Percentiles rank a stretch among this genome's conserved stretches.
phyloP scores from a whole-genome alignment of 768 basidiomycete species.

The Auriculariales sp. region DNA sequence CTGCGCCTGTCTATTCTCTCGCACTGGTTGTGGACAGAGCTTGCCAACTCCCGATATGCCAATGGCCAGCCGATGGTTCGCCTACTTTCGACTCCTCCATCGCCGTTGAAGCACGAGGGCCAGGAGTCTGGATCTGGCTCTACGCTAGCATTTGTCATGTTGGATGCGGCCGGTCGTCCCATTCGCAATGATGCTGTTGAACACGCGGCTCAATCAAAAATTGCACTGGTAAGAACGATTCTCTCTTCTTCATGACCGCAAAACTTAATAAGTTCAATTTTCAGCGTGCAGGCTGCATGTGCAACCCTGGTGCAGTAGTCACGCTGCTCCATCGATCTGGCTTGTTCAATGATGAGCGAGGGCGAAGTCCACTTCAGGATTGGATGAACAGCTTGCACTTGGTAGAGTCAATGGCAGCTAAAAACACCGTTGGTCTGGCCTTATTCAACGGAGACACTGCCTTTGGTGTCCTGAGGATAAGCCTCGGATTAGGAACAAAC shows the following conservation, averaged over 20 bases:
- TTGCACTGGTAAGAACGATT: constrained; percentile 4
- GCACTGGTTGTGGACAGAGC: constrained; percentile 40
- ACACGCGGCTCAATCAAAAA: neutral
- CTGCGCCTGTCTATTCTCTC: constrained; percentile 57
- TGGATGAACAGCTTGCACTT: constrained; percentile 2
- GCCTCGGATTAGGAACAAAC: constrained; percentile 64
- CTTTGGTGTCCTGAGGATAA: constrained; percentile 15
- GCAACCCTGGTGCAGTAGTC: constrained; percentile 73
- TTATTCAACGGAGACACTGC: neutral
- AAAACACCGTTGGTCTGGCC: neutral
- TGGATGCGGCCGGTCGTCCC: constrained; percentile 47
- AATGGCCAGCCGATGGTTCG: constrained; percentile 46
- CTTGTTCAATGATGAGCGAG: constrained; percentile 41
- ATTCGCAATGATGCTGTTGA: constrained; percentile 34
- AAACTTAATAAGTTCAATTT: too few species aligned
- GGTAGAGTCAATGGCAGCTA: neutral
- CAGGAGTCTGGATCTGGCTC: constrained; percentile 52
- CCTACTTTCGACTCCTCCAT: constrained; percentile 51
- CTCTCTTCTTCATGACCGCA: too few species aligned
- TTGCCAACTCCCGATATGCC: constrained; percentile 41
- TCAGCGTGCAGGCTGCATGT: constrained; percentile 79
- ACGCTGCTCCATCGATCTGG: constrained; percentile 54
- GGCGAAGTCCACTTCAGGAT: constrained; percentile 30
- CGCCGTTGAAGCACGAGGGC: constrained; percentile 38
- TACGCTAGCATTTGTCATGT: constrained; percentile 5